A percentile compares a stretch with the other conserved stretches of the same genome.
phyloP scores from a whole-genome alignment of 116 monocot genomes.

The Posidonia oceanica region DNA sequence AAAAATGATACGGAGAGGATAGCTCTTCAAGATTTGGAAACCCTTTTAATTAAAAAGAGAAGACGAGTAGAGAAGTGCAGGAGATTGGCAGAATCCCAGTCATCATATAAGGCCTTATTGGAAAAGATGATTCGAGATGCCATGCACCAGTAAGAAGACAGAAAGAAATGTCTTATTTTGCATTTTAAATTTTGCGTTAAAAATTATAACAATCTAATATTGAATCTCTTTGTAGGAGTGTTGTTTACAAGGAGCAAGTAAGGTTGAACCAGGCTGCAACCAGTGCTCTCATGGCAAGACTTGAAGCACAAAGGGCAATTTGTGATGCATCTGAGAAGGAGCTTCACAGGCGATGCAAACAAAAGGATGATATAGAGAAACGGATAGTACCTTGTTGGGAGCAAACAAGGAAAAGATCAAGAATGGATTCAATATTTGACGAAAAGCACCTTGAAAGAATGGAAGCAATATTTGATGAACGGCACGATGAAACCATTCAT shows the following conservation, averaged over 20 bases:
- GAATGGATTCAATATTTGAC: not conserved
- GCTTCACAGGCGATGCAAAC: slow-evolving; percentile 44
- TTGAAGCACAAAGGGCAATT: slow-evolving; percentile 72
- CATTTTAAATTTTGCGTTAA: not conserved
- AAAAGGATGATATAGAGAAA: slow-evolving; percentile 62
- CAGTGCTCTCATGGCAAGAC: slow-evolving; percentile 58
- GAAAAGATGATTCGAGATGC: slow-evolving; percentile 95
- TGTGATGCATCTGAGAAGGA: slow-evolving; percentile 65
- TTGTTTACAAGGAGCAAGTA: slow-evolving; percentile 81
- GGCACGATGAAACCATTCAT: not conserved
- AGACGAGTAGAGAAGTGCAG: slow-evolving; percentile 77
- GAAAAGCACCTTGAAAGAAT: not conserved
- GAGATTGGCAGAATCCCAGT: slow-evolving; percentile 68
- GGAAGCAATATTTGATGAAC: slow-evolving; percentile 15
- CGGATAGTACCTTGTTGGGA: slow-evolving; percentile 20
- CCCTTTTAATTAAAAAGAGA: slow-evolving; percentile 30
- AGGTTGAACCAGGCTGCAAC: slow-evolving; percentile 70
- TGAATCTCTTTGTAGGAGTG: slow-evolving; percentile 32
- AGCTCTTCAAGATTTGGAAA: too few species aligned
- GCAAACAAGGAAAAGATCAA: slow-evolving; percentile 46
- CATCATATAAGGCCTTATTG: slow-evolving; percentile 48
- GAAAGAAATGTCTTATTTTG: not conserved
- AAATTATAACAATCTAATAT: not conserved
- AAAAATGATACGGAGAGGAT: too few species aligned
- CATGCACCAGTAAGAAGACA: slow-evolving; percentile 74